Evolutionary conservation across 2,329 filamentous ascomycete genomes (phyloP), one percentile per base, ranked within the genome.

Genomic region (Sclerotinia sclerotiorum): DNA sequence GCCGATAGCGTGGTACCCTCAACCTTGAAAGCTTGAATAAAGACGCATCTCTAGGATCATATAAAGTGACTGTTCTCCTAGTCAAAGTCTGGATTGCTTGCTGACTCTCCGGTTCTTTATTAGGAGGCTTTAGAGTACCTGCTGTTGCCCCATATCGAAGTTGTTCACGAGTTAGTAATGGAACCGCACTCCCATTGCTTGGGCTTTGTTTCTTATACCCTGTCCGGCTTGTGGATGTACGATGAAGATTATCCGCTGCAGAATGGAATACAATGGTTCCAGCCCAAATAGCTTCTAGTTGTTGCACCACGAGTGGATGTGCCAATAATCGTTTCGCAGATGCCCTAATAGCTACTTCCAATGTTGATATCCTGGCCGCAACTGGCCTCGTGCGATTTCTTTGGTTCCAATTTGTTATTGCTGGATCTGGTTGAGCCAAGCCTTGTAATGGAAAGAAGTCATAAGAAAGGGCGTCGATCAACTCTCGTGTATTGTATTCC

Each of bases 281-380:
- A 27, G 93, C 94, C 94, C 94, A 98, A 70, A 98, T 97, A 56
- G 93, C 94, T 79, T 97, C 93, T n/a, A 98, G 84, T 77, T 97
- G 94, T 78, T 96, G 93, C 11, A 97, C 90, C 0, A 97, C 93
- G 4, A 97, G 83, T 0, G 94, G 94, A 76, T 97, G 94, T 11
- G 94, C 91, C 6, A 98, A 83, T 74, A 97, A 97, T 73, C 93
- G 90, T 80, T 98, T 97, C 29, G 94, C 92, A 71, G 94, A 94
- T 27, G 94, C 93, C 73, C 93, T 88, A 75, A 98, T 97, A 70
- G 94, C 94, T 69, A 98, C 89, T 80, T 97, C 94, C 44, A 97
- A 86, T 10, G 94, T 94, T 11, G 94, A 97, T 21, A 94, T 94
- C 69, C 94, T 87, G 39, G 91, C 90, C 55, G 88, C 87, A 57